Conservation (phyloP, 2,329 filamentous ascomycete genomes). For the Metarhizium album region DNA sequence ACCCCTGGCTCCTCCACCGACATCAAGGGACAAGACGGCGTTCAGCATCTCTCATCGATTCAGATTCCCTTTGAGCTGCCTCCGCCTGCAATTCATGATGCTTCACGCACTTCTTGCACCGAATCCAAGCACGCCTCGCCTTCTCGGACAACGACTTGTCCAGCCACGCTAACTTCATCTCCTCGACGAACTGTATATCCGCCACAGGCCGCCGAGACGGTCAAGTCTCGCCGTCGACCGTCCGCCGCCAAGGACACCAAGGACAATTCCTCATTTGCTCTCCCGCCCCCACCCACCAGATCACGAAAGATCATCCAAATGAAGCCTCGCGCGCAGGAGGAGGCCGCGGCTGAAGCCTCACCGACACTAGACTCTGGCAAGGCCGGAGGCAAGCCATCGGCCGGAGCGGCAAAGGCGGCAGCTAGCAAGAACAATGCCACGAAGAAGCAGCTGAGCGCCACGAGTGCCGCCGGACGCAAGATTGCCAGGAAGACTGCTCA, state of each 20-base stretch:
- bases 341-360: conserved; percentile 15
- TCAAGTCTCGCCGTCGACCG: conserved; percentile 42
- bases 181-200: conserved; percentile 25
- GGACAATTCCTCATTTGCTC: conserved; percentile 55
- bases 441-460: conserved; percentile 65
- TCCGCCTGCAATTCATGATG: conserved; percentile 56
- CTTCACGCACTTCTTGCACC: conserved; percentile 27
- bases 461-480: conserved; percentile 82
- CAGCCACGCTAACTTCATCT: conserved; percentile 11
- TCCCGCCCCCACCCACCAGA: conserved; percentile 85
- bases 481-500: conserved; percentile 94
- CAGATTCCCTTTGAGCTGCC: conserved; percentile 67
- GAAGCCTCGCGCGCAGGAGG: conserved; percentile 54
- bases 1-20: conserved; percentile 75
- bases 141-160: conserved; percentile 7
- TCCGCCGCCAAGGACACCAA: conserved; percentile 33
- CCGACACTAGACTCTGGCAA: conserved; percentile 15
- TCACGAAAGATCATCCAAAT: conserved; percentile 97
- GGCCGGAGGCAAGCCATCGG: conserved; percentile 11
- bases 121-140: conserved; percentile 21
- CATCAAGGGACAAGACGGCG: conserved; percentile 60
- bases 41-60: conserved; percentile 46
- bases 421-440: conserved; percentile 1
- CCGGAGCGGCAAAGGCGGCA: conserved; percentile 12
- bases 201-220: conserved; percentile 38